A percentile compares a stretch with the other conserved stretches of the same genome.
Evolutionary conservation across 192 early-diverging fungal species (phyloP).

Genomic region (Mortierella antarctica): DNA sequence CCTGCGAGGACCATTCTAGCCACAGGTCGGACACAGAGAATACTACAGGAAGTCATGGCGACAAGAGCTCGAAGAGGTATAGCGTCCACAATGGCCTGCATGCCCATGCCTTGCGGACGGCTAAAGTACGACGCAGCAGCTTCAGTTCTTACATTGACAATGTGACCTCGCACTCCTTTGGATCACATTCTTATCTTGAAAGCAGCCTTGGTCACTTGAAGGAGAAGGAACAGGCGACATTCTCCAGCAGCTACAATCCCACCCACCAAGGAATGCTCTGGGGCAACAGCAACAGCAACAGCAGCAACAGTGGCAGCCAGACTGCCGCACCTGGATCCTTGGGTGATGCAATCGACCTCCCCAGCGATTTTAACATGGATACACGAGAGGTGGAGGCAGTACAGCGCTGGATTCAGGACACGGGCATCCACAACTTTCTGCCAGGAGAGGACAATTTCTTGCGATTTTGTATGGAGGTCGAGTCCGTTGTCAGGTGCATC

Average conservation of each 20-base stretch:
- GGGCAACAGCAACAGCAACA: conserved; percentile 10
- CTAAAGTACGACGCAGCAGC: conserved; percentile 33
- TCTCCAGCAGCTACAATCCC: conserved; percentile 20
- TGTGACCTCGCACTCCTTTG: conserved; percentile 28
- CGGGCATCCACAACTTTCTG: conserved; percentile 53
- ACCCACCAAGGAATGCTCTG: conserved; percentile 8
- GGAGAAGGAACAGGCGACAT: conserved; percentile 25
- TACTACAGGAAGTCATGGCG: not conserved
- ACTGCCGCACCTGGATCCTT: conserved; percentile 4
- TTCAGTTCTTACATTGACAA: conserved; percentile 48
- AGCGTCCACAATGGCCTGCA: conserved; percentile 10
- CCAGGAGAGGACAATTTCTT: conserved; percentile 55
- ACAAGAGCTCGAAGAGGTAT: conserved; percentile 3
- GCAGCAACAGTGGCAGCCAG: not conserved
- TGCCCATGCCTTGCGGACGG: not conserved
- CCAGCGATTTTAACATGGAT: conserved; percentile 39
- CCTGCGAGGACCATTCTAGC: conserved; percentile 14
- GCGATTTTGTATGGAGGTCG: conserved; percentile 56
- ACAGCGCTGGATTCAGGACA: conserved; percentile 43
- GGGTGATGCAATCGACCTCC: conserved; percentile 12
- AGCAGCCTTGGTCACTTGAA: conserved; percentile 37
- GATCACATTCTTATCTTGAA: conserved; percentile 18
- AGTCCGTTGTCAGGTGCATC: conserved; percentile 38
- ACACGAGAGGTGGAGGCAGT: conserved; percentile 41
- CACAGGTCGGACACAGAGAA: conserved; percentile 4